Percentiles rank a stretch among this genome's conserved stretches.
Evolutionary conservation across 1,284 basidiomycete genomes (phyloP).

Genomic region (Leccinum pachyderme): DNA sequence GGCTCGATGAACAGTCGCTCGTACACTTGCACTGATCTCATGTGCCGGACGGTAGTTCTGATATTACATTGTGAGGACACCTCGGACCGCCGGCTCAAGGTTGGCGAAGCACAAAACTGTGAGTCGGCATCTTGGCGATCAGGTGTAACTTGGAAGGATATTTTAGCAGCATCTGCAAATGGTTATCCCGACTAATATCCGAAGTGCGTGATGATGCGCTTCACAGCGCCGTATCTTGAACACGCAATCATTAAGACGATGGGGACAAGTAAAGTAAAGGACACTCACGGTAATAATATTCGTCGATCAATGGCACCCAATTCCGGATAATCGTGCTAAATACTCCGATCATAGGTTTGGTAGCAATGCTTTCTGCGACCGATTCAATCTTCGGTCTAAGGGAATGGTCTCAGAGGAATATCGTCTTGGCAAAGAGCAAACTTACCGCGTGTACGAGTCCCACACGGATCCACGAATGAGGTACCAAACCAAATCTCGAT

Average conservation of each 20-base stretch:
- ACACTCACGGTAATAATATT: slow-evolving; percentile 89
- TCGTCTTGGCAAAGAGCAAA: slow-evolving; percentile 3
- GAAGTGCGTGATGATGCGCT: slow-evolving; percentile 4
- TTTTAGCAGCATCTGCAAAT: neutral
- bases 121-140: neutral
- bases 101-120: neutral
- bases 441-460: slow-evolving; percentile 79
- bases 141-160: neutral
- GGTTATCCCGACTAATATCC: slow-evolving; percentile 1
- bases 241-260: slow-evolving; percentile 4
- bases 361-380: slow-evolving; percentile 56
- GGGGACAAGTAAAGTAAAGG: neutral
- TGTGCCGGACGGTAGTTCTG: neutral
- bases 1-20: neutral
- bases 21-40: neutral
- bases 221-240: slow-evolving; percentile 57
- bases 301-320: slow-evolving; percentile 92
- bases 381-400: slow-evolving; percentile 73
- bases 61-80: neutral
- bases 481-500: slow-evolving; percentile 83
- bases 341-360: slow-evolving; percentile 72
- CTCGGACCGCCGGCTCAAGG: neutral
- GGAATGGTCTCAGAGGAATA: slow-evolving; percentile 6
- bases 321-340: slow-evolving; percentile 79
- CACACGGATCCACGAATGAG: slow-evolving; percentile 87